Conservation (phyloP, 768 basidiomycete genomes). For the Tylopilus plumbeoviolaceoides region DNA sequence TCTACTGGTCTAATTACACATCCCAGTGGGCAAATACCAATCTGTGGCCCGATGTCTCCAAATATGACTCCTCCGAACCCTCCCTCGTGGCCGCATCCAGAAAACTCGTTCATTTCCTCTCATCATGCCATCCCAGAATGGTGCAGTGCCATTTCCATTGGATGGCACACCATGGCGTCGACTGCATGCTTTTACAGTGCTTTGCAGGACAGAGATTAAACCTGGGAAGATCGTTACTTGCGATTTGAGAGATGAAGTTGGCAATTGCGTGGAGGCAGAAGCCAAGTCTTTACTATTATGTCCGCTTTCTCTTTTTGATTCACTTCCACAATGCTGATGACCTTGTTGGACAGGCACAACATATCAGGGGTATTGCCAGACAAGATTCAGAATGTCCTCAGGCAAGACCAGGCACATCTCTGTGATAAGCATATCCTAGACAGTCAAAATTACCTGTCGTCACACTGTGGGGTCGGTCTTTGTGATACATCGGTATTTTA, state of each 20-base stretch:
- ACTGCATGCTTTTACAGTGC: conserved; percentile 79
- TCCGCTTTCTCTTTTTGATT: conserved; percentile 32
- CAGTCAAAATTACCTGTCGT: conserved; percentile 73
- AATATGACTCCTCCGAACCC: too few relatives aligned
- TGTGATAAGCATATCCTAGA: conserved; percentile 56
- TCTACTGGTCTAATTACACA: conserved; percentile 78
- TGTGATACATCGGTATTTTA: neutral
- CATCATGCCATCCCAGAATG: conserved; percentile 70
- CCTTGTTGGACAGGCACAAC: conserved; percentile 73
- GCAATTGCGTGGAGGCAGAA: conserved; percentile 70
- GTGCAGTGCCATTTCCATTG: too few relatives aligned
- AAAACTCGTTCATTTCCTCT: conserved; percentile 67
- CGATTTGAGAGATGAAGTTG: conserved; percentile 67
- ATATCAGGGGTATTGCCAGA: conserved; percentile 72
- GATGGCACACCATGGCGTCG: conserved; percentile 72
- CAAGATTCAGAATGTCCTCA: conserved; percentile 60
- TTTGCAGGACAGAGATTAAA: conserved; percentile 63
- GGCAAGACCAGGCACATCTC: conserved; percentile 74
- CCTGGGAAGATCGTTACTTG: conserved; percentile 53
- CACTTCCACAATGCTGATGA: neutral
- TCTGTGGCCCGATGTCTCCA: conserved; percentile 75
- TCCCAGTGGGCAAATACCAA: conserved; percentile 70
- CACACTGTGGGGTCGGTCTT: conserved; percentile 59
- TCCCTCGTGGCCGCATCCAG: conserved; percentile 52
- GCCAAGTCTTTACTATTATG: conserved; percentile 84